Conservation (phyloP, 2,329 filamentous ascomycete genomes). For the Cytospora paraplurivora region DNA sequence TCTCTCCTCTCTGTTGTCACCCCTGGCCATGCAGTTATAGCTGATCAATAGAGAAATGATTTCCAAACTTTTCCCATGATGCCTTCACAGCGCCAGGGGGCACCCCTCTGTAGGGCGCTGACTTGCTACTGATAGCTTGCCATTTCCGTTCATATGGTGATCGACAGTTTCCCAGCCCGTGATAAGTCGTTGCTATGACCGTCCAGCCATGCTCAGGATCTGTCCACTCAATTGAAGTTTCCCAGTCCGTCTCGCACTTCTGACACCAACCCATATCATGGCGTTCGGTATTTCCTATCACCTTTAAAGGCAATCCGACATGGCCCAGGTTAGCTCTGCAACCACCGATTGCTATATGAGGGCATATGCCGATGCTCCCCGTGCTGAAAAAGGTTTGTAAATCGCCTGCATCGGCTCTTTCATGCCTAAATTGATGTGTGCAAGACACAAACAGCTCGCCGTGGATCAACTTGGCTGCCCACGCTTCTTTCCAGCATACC, state of each 20-base stretch:
- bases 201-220: conserved; percentile 25
- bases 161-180: conserved; percentile 26
- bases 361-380: conserved; percentile 6
- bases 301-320: conserved; percentile 13
- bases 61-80: conserved; percentile 17
- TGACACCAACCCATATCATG: conserved; percentile 22
- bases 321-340: neutral
- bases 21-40: neutral
- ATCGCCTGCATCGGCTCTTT: conserved; percentile 22
- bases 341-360: neutral
- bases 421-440: conserved; percentile 18
- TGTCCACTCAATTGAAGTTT: conserved; percentile 20
- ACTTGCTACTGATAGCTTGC: conserved; percentile 21
- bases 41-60: neutral
- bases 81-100: conserved; percentile 25
- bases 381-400: conserved; percentile 1
- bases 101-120: conserved; percentile 18
- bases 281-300: conserved; percentile 20
- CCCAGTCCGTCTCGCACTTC: conserved; percentile 27
- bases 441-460: conserved; percentile 26
- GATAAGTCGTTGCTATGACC: conserved; percentile 23
- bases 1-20: neutral
- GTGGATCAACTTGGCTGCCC: conserved; percentile 23
- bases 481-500: conserved; percentile 16
- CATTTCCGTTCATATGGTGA: conserved; percentile 26